These are phyloP conservation scores for Corchorus capsularis DNA, from an alignment of 345 rosid species.

Conservation along the genomic window DNA sequence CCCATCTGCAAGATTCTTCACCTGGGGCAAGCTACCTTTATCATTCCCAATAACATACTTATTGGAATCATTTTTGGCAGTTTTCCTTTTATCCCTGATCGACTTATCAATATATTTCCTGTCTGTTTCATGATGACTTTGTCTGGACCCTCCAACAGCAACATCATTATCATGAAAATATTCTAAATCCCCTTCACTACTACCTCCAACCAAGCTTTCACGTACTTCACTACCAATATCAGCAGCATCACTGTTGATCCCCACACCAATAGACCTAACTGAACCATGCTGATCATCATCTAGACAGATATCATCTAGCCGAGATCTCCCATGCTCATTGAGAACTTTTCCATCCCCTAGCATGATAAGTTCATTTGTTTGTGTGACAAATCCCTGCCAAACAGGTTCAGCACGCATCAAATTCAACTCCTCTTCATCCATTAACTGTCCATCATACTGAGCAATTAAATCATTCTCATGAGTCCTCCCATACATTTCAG, in stretches of 20 bases:
- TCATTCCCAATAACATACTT: conserved; percentile 51
- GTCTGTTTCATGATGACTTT: conserved; percentile 49
- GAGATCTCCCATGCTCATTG: conserved; percentile 51
- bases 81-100: conserved; percentile 49
- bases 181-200: conserved; percentile 91
- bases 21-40: conserved; percentile 42
- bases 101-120: conserved; percentile 53
- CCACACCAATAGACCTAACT: conserved; percentile 97
- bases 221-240: conserved; percentile 91
- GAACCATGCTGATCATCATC: conserved; percentile 92
- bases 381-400: conserved; percentile 95
- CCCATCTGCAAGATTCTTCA: conserved; percentile 58
- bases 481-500: conserved; percentile 62
- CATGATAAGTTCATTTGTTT: conserved; percentile 69
- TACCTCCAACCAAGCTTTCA: conserved; percentile 88
- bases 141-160: conserved; percentile 54
- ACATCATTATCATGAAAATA: conserved; percentile 68
- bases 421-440: conserved; percentile 81
- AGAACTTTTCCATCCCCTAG: conserved; percentile 56
- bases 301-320: conserved; percentile 55
- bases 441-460: conserved; percentile 81
- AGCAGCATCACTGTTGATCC: conserved; percentile 91
- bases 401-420: conserved; percentile 86
- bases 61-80: conserved; percentile 44
- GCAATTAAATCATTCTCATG: conserved; percentile 63